Conservation (phyloP, 2,329 filamentous ascomycete species). For the Penicillium sp. region DNA sequence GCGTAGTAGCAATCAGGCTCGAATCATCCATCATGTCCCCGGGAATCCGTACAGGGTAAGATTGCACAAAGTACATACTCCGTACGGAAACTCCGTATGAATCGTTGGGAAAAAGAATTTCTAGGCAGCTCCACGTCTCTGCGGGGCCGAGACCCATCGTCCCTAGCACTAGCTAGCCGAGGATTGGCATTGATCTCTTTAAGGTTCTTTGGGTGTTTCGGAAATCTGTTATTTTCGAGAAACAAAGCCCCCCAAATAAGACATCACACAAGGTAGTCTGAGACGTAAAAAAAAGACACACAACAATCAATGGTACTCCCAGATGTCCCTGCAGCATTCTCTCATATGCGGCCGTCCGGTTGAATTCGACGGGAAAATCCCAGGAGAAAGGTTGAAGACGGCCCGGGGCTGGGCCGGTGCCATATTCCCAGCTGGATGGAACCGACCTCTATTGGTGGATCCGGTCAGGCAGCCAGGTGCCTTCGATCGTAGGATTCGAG, state of each 20-base stretch:
- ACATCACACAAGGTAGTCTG: background rate
- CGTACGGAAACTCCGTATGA: background rate
- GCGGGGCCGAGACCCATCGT: conserved; percentile 12
- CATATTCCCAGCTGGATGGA: conserved; percentile 30
- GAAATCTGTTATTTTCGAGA: too few relatives aligned
- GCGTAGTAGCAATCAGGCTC: too few relatives aligned
- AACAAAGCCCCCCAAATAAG: too few relatives aligned
- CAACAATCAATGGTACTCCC: background rate
- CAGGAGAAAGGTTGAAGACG: conserved; percentile 17
- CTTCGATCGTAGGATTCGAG: conserved; percentile 2
- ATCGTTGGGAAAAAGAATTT: background rate
- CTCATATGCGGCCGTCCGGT: background rate
- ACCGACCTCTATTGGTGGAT: conserved; percentile 29
- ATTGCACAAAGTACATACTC: too few relatives aligned
- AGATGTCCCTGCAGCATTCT: background rate
- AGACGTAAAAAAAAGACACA: background rate
- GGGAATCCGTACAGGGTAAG: too few relatives aligned
- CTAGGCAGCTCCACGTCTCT: conserved; percentile 16
- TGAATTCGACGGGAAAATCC: conserved; percentile 4
- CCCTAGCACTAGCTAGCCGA: background rate
- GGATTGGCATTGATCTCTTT: too few relatives aligned
- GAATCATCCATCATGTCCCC: too few relatives aligned
- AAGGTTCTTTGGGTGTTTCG: too few relatives aligned
- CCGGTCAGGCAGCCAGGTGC: background rate
- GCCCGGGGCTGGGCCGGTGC: conserved; percentile 20